phyloP scores from a whole-genome alignment of 164 flowering plant genomes.

The Stephania japonica region DNA sequence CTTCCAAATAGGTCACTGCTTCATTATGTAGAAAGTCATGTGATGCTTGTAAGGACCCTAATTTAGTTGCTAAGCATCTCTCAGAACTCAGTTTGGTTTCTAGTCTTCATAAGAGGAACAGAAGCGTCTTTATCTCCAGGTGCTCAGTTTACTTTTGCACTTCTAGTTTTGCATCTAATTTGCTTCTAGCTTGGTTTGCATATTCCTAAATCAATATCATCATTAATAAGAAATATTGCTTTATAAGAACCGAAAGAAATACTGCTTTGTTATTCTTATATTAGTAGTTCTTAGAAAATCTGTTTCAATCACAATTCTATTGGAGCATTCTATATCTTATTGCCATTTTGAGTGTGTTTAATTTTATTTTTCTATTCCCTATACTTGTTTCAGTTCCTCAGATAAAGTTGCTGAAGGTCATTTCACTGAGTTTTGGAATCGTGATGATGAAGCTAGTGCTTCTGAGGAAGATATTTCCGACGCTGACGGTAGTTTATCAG shows the following conservation, averaged over 20 bases:
- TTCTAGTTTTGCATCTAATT: background rate
- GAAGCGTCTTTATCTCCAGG: constrained; percentile 57
- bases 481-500: constrained; percentile 51
- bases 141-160: constrained; percentile 10
- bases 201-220: background rate
- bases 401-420: constrained; percentile 29
- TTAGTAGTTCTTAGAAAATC: background rate
- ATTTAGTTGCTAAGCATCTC: constrained; percentile 50
- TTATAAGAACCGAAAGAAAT: background rate
- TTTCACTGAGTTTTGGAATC: constrained; percentile 74
- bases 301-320: background rate
- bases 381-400: constrained; percentile 35
- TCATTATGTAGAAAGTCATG: constrained; percentile 69
- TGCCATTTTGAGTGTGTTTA: background rate
- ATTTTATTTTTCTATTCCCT: background rate
- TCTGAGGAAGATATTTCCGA: constrained; percentile 86
- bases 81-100: constrained; percentile 45
- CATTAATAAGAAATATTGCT: too few relatives aligned
- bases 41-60: constrained; percentile 90
- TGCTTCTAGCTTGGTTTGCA: background rate
- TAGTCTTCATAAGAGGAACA: constrained; percentile 26
- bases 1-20: constrained; percentile 41
- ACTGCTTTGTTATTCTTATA: background rate
- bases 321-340: background rate
- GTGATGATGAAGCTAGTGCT: constrained; percentile 62